A percentile compares a stretch with the other conserved stretches of the same genome.
Evolutionary conservation across 2,329 filamentous ascomycete genomes (phyloP).

Genomic region (Scedosporium boydii): DNA sequence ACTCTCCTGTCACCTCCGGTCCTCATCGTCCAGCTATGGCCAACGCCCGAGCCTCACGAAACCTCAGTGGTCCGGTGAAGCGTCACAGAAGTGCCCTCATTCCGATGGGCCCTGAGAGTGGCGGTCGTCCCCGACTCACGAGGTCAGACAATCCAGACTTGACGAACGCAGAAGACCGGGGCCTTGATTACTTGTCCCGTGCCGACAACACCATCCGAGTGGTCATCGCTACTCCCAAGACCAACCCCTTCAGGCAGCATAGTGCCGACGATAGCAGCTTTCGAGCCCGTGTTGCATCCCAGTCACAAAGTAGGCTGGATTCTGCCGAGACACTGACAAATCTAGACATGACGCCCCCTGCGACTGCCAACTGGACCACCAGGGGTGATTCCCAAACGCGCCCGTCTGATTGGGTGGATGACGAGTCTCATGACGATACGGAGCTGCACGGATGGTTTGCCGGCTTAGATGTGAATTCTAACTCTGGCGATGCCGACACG

Average conservation of each 20-base stretch:
- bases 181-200: constrained; percentile 33
- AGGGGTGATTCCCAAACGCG: too few species aligned
- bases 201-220: constrained; percentile 45
- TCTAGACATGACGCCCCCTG: background rate
- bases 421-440: too few species aligned
- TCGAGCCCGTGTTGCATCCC: background rate
- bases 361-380: too few species aligned
- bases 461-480: too few species aligned
- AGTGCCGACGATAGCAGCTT: background rate
- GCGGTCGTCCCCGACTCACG: background rate
- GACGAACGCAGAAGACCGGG: background rate
- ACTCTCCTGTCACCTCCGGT: constrained; percentile 41
- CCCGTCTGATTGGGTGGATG: too few species aligned
- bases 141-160: background rate
- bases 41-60: constrained; percentile 18
- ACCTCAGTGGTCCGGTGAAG: background rate
- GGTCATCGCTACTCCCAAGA: constrained; percentile 29
- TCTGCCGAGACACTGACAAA: background rate
- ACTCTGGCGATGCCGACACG: too few species aligned
- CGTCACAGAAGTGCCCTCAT: background rate
- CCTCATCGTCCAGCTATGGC: constrained; percentile 33
- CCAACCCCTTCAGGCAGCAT: background rate
- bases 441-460: too few species aligned
- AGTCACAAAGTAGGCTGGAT: background rate
- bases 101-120: background rate